phyloP scores from a whole-genome alignment of 2,329 filamentous ascomycete species.

The Pseudophaeomoniella oleicola region DNA sequence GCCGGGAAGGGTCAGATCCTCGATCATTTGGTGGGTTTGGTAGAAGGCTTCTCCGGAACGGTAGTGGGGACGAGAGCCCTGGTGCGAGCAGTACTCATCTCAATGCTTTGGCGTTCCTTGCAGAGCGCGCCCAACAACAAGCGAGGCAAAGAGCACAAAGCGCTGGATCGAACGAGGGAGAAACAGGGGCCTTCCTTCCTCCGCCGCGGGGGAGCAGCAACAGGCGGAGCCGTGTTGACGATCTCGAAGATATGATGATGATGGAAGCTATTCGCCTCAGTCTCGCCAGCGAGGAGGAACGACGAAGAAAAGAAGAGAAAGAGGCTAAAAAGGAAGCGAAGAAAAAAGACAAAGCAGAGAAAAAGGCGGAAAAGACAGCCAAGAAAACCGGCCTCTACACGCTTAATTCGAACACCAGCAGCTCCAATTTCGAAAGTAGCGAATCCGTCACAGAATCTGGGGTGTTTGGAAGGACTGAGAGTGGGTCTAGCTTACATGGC shows the following conservation, averaged over 20 bases:
- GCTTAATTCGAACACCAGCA: constrained; percentile 43
- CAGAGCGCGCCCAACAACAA: constrained; percentile 21
- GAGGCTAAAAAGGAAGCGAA: constrained; percentile 71
- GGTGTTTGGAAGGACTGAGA: constrained; percentile 19
- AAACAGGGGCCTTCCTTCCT: constrained; percentile 16
- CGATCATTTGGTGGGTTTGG: constrained; percentile 44
- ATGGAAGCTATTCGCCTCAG: constrained; percentile 88
- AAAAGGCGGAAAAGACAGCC: constrained; percentile 54
- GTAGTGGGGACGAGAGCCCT: constrained; percentile 18
- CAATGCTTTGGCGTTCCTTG: constrained; percentile 31
- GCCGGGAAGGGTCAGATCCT: constrained; percentile 23
- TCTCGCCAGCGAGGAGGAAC: constrained; percentile 82
- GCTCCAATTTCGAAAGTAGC: constrained; percentile 40
- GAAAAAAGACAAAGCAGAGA: constrained; percentile 69
- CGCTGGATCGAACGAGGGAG: constrained; percentile 19
- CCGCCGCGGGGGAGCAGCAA: constrained; percentile 35
- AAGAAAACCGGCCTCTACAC: constrained; percentile 46
- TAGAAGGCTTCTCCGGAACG: constrained; percentile 35
- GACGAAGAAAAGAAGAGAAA: constrained; percentile 73
- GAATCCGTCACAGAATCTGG: constrained; percentile 10
- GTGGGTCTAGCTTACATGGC: constrained; percentile 24
- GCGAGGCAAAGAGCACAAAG: constrained; percentile 16
- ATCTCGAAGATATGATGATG: constrained; percentile 97
- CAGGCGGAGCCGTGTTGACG: constrained; percentile 56
- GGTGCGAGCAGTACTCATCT: constrained; percentile 23